Evolutionary conservation across 1,284 basidiomycete genomes (phyloP).

Genomic region (Microbotryum scabiosae): DNA sequence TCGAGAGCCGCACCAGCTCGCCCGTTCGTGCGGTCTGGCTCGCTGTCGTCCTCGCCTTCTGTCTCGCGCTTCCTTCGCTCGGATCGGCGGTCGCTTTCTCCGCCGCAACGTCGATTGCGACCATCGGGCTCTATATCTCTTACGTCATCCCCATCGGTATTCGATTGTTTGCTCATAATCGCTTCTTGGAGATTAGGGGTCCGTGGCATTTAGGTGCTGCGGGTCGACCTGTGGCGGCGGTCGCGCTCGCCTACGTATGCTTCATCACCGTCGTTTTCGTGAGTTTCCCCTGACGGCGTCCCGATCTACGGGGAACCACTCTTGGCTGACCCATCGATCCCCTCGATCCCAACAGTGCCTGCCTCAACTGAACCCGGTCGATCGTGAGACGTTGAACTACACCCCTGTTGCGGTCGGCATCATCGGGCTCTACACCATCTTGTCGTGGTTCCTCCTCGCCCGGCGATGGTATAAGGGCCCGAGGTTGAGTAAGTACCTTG

Average conservation of each 20-base stretch:
- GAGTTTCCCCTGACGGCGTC: no score
- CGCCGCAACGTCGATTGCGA: conserved; percentile 65
- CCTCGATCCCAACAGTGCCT: conserved; percentile 23
- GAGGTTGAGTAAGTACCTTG: not conserved
- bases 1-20: conserved; percentile 52
- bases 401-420: conserved; percentile 63
- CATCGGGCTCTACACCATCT: conserved; percentile 53
- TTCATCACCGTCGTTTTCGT: conserved; percentile 33
- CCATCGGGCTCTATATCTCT: conserved; percentile 48
- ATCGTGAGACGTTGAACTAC: conserved; percentile 59
- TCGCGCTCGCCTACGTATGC: conserved; percentile 27
- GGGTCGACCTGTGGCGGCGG: conserved; percentile 13
- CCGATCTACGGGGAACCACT: no score
- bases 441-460: conserved; percentile 59
- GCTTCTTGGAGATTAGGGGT: conserved; percentile 51
- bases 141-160: conserved; percentile 58
- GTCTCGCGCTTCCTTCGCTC: conserved; percentile 60
- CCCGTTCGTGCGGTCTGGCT: conserved; percentile 68
- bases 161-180: conserved; percentile 52
- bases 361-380: conserved; percentile 51
- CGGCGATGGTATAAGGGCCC: conserved; percentile 46
- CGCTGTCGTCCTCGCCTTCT: conserved; percentile 64
- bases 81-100: conserved; percentile 62
- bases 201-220: conserved; percentile 57
- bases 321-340: conserved; percentile 16